Evolutionary conservation across 371 early-diverging fungal genomes (phyloP), one percentile per base, ranked within the genome.

Genomic region (Nematocida sp.): DNA sequence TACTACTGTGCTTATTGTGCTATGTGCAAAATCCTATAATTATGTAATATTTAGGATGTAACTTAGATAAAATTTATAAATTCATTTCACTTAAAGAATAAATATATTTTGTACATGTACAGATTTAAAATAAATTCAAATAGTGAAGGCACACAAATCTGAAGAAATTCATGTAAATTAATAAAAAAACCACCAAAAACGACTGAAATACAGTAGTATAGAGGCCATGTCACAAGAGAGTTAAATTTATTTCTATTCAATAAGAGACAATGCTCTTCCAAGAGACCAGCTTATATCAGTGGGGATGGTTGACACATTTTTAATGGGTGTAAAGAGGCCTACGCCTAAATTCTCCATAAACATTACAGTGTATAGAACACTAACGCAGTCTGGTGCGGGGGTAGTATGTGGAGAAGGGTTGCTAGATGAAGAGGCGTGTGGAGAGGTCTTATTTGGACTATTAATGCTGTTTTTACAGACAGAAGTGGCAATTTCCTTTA

Each of bases 211-310:
- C 25, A 50, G 20, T 13, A 71, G 45, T 39, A 11, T 13, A 25
- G 3, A 15, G 11, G 1, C 15, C 52, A 64, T n/a, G 9, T 50
- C 7, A n/a, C 15, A n/a, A 64, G 27, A 18, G 25, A 25, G 25
- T 42, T 15, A 23, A 23, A 25, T 9, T 33, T 18, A 9, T 60
- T 25, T 66, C 62, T 73, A 73, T 62, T 73, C 62, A 20, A 73
- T 64, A 20, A 73, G 73, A 47, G 73, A 73, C 5, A 73, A 66
- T n/a, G 73, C 73, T 27, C 73, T 33, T 4, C 73, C 73, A 6
- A 73, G 47, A n/a, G 73, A 73, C 73, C 73, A 73, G 55, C 73
- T 73, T 11, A 73, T 73, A 64, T 73, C 73, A 25, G 55, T 54
- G 15, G 73, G 73, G 25, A 73, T 73, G 27, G 55, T 15, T 23